A percentile compares a stretch with the other conserved stretches of the same genome.
Conservation (phyloP, 2,329 filamentous ascomycete genomes). For the Nemania serpens region DNA sequence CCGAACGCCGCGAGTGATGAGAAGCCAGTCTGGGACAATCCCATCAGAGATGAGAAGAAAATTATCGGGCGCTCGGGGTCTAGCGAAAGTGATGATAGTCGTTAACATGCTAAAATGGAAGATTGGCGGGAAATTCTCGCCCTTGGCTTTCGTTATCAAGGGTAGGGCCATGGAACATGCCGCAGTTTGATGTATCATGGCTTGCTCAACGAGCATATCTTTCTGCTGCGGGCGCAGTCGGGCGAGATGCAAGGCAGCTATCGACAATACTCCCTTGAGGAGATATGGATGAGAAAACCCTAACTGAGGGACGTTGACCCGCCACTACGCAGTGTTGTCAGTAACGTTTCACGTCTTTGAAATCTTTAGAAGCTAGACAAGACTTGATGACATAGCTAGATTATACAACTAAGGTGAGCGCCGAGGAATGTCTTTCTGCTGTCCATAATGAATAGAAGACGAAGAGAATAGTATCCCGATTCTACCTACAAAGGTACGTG, state of each 20-base stretch:
- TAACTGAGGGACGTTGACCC: slow-evolving; percentile 51
- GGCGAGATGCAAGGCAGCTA: slow-evolving; percentile 56
- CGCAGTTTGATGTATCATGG: slow-evolving; percentile 44
- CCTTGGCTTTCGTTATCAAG: slow-evolving; percentile 40
- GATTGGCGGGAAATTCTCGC: slow-evolving; percentile 43
- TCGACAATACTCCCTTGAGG: slow-evolving; percentile 53
- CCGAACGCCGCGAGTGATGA: slow-evolving; percentile 44
- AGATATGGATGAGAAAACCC: slow-evolving; percentile 53
- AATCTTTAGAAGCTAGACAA: neutral
- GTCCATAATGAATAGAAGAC: neutral
- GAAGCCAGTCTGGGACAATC: slow-evolving; percentile 45
- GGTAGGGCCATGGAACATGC: slow-evolving; percentile 41
- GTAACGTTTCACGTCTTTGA: neutral
- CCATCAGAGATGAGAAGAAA: slow-evolving; percentile 44
- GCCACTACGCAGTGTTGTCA: slow-evolving; percentile 42
- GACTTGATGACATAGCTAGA: neutral
- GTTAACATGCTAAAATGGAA: slow-evolving; percentile 48
- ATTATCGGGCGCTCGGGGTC: slow-evolving; percentile 41
- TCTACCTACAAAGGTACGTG: slow-evolving; percentile 45
- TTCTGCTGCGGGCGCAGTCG: slow-evolving; percentile 44
- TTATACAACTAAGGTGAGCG: neutral
- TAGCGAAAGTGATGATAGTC: slow-evolving; percentile 44
- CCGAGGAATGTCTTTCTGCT: neutral
- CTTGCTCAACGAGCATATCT: slow-evolving; percentile 47
- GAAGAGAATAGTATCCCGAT: neutral